phyloP scores from a whole-genome alignment of 768 basidiomycete species.

The Podaxis mareebaensis region DNA sequence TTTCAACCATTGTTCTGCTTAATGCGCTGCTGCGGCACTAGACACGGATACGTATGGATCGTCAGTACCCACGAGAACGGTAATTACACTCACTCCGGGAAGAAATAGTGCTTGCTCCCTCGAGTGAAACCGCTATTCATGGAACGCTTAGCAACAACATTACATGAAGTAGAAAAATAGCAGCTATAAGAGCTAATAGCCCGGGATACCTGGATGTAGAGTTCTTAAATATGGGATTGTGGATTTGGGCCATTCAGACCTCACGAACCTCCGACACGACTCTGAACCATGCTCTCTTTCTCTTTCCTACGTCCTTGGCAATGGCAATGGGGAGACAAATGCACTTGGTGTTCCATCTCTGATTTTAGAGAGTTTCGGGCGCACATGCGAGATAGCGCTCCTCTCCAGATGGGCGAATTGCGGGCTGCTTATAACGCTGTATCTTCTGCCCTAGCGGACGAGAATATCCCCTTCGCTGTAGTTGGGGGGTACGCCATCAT shows the following conservation, averaged over 20 bases:
- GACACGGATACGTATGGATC: neutral
- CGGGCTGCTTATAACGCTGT: neutral
- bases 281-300: neutral
- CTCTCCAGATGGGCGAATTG: neutral
- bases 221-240: neutral
- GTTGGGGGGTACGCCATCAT: neutral
- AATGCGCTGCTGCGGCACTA: neutral
- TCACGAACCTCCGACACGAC: neutral
- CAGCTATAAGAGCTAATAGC: neutral
- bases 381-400: neutral
- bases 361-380: neutral
- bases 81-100: neutral
- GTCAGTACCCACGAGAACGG: slow-evolving; percentile 3
- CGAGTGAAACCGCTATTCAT: neutral
- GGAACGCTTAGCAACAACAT: neutral
- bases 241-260: neutral
- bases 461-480: neutral
- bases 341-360: neutral
- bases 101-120: neutral
- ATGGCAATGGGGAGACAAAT: neutral
- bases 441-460: neutral
- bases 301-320: neutral
- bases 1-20: too few relatives aligned
- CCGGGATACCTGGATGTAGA: neutral
- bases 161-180: neutral